A percentile compares a stretch with the other conserved stretches of the same genome.
Conservation (phyloP, 2,329 filamentous ascomycete genomes). For the Pseudodiploospora longispora region DNA sequence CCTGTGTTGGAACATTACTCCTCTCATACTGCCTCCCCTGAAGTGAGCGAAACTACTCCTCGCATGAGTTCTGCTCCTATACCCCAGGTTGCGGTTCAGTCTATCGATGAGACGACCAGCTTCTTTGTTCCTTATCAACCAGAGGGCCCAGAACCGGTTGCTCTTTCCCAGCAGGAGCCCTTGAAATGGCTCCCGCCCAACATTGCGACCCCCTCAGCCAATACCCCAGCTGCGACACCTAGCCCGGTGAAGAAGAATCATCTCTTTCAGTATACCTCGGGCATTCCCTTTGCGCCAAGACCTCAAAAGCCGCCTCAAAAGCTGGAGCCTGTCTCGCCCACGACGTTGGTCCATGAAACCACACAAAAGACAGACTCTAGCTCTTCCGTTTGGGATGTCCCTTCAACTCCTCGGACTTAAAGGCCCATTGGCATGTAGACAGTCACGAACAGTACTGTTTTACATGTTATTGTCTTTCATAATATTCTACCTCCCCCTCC, state of each 20-base stretch:
- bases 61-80: conserved; percentile 23
- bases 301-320: conserved; percentile 5
- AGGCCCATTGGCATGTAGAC: too few species aligned
- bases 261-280: conserved; percentile 31
- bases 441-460: too few species aligned
- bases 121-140: conserved; percentile 49
- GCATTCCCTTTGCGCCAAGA: conserved; percentile 40
- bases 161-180: conserved; percentile 29
- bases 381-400: too few species aligned
- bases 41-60: conserved; percentile 14
- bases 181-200: conserved; percentile 47
- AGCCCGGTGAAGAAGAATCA: conserved; percentile 23
- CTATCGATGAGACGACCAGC: conserved; percentile 21
- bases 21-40: conserved; percentile 13
- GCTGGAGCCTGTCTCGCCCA: not conserved
- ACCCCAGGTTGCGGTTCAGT: conserved; percentile 19
- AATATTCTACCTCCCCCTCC: too few species aligned
- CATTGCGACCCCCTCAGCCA: conserved; percentile 25
- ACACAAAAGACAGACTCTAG: too few species aligned
- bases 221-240: conserved; percentile 24
- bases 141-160: conserved; percentile 37
- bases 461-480: too few species aligned
- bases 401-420: too few species aligned
- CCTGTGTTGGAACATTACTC: conserved; percentile 16
- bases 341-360: not conserved